Evolutionary conservation across 768 basidiomycete species (phyloP).

Genomic region (Crucibulum laeve): DNA sequence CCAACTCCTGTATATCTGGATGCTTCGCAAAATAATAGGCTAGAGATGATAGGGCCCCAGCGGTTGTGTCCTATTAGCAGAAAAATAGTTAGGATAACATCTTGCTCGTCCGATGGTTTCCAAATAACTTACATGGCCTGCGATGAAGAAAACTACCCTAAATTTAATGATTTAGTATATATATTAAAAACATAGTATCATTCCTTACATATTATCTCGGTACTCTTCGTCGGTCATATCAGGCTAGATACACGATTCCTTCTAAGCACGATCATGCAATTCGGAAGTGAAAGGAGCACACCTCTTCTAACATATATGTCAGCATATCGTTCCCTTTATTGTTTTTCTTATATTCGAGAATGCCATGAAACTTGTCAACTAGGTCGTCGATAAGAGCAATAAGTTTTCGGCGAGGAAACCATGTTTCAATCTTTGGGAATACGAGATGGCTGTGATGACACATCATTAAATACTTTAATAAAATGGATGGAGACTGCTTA

Average conservation of each 20-base stretch:
- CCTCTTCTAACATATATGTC: constrained; percentile 16
- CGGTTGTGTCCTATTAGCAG: background rate
- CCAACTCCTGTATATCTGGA: background rate
- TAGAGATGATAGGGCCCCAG: background rate
- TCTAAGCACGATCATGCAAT: background rate
- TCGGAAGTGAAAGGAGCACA: too few species aligned
- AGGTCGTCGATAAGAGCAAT: background rate
- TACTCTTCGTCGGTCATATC: constrained; percentile 14
- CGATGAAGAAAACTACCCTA: constrained; percentile 20
- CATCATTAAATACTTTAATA: background rate
- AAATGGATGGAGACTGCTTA: constrained; percentile 7
- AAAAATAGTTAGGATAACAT: too few species aligned
- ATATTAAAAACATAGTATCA: background rate
- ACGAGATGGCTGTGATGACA: background rate
- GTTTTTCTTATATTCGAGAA: constrained; percentile 12
- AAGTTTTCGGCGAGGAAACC: background rate
- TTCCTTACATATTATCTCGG: constrained; percentile 16
- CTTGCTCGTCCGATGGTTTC: too few species aligned
- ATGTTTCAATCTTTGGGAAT: background rate
- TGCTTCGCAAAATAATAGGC: background rate
- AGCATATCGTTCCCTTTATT: constrained; percentile 17
- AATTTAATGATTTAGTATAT: background rate
- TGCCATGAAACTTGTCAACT: background rate
- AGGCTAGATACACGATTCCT: constrained; percentile 2
- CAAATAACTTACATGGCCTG: constrained; percentile 19